Conservation (phyloP, 208 protist species). For the Trypanosoma platydactyli region DNA sequence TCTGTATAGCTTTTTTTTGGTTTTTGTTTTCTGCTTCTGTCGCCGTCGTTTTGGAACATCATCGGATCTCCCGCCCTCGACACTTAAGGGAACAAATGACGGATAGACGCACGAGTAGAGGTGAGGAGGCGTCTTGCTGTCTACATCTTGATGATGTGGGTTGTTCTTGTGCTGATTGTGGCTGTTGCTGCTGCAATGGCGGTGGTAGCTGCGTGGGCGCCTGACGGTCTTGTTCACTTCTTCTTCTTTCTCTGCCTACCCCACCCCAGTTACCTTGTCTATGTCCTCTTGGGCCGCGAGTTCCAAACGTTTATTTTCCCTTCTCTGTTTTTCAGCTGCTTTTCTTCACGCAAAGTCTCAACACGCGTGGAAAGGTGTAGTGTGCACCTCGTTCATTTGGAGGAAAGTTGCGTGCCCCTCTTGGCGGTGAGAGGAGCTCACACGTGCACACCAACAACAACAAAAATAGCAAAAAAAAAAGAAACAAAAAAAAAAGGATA, state of each 20-base stretch:
- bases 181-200: not conserved
- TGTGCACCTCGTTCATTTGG: too few relatives aligned
- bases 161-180: not conserved
- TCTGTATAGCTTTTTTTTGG: slow-evolving; percentile 21
- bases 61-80: slow-evolving; percentile 15
- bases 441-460: too few relatives aligned
- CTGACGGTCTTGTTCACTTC: not conserved
- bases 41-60: slow-evolving; percentile 12
- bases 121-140: not conserved
- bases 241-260: slow-evolving; percentile 4
- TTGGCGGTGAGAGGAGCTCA: too few relatives aligned
- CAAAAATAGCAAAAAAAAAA: too few relatives aligned
- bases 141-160: too few relatives aligned
- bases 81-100: slow-evolving; percentile 17
- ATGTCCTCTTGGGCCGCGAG: not conserved
- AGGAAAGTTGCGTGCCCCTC: too few relatives aligned
- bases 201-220: not conserved
- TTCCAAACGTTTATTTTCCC: not conserved
- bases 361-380: too few relatives aligned
- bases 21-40: slow-evolving; percentile 19
- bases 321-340: not conserved
- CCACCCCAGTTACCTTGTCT: slow-evolving; percentile 3
- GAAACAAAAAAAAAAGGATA: too few relatives aligned
- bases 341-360: not conserved
- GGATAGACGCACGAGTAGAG: not conserved